Conservation (phyloP, 305 asterid genomes). For the Coffea humblotiana region DNA sequence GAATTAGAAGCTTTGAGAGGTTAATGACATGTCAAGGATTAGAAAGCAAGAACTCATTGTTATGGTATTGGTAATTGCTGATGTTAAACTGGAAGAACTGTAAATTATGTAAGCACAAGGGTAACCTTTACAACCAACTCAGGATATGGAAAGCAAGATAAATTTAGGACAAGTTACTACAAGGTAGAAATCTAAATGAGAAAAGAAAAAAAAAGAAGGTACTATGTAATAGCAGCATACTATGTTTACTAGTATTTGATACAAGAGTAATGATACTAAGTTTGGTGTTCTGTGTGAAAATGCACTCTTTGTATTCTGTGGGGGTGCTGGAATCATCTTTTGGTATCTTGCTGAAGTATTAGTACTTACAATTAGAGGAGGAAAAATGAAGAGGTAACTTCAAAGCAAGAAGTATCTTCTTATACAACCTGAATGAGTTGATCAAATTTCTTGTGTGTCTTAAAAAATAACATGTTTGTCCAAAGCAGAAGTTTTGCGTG, state of each 20-base stretch:
- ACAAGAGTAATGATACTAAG: neutral
- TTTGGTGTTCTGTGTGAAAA: neutral
- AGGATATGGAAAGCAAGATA: neutral
- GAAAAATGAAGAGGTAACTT: neutral
- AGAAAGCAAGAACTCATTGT: neutral
- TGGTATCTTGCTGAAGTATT: neutral
- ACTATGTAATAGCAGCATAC: neutral
- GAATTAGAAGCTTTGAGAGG: conserved; percentile 15
- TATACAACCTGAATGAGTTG: neutral
- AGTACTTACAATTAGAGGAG: neutral
- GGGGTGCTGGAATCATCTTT: neutral
- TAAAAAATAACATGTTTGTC: neutral
- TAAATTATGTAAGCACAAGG: neutral
- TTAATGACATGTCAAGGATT: neutral
- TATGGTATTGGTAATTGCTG: neutral
- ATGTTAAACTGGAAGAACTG: neutral
- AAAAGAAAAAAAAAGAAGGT: neutral
- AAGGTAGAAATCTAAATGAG: neutral
- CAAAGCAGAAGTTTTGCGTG: neutral
- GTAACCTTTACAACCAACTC: neutral
- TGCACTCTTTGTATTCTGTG: neutral
- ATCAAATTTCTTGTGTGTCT: neutral
- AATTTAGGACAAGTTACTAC: neutral
- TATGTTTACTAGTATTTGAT: neutral
- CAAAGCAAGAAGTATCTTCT: neutral